Evolutionary conservation across 2,329 filamentous ascomycete genomes (phyloP), one percentile per base, ranked within the genome.

Genomic region (Cordyceps pruinosa): DNA sequence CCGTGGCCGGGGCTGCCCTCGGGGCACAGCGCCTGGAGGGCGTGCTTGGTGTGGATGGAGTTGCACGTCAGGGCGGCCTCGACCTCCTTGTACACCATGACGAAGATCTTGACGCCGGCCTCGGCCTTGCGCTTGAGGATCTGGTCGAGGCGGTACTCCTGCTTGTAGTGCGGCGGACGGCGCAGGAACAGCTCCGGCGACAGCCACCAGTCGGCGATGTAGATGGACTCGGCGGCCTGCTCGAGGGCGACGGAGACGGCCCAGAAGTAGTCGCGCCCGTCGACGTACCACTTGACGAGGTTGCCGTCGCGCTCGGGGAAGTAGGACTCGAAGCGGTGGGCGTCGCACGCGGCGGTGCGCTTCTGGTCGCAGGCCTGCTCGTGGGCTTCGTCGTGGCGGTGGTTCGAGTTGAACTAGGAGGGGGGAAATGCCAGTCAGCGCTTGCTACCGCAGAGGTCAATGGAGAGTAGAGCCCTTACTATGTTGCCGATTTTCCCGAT

Each of bases 201-300:
- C 15, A 97, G 76, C 94, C 94, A 97, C 94, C 93, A 99, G 68
- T 97, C 94, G 59, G 81, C 88, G 63, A 99, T 95, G 72, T 97
- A 99, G 64, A 99, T 97, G 46, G 88, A 87, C 73, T 97, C 93
- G 66, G 88, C 88, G 37, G 94, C 94, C 59, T 86, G 80, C 61
- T 97, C 92, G n/a, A 97, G 78, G 0, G 92, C 93, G 34, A 87
- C 84, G 0, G 91, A 95, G 12, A 99, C 91, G 19, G 94, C 84
- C 86, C 91, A 96, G 70, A 94, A 95, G 72, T 99, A 99, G 73
- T 97, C 89, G 60, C 91, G 81, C 3, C 91, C 94, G 69, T 97
- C 94, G 12, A 97, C 90, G 72, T 97, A 97, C 92, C 93, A 99
- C 75, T 97, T 97, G 69, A 94, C 79, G 58, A 88, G 79, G 70